Conservation (phyloP, 257 asterid species). For the Fraxinus americana region DNA sequence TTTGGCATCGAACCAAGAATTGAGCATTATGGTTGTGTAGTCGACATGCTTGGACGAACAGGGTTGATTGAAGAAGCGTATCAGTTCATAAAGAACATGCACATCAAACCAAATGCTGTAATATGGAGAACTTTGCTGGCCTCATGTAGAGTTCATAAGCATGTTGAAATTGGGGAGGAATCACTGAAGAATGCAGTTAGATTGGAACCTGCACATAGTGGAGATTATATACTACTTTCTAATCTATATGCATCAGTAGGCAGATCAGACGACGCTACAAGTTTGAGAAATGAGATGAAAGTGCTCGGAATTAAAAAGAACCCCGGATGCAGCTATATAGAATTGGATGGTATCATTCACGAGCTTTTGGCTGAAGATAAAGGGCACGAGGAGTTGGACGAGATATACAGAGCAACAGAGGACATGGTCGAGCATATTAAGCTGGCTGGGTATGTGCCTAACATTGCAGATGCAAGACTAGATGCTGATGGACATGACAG, state of each 20-base stretch:
- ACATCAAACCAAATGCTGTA: conserved; percentile 44
- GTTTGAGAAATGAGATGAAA: conserved; percentile 45
- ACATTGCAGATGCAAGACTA: conserved; percentile 36
- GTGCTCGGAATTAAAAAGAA: conserved; percentile 38
- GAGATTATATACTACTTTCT: conserved; percentile 49
- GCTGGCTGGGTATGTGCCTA: conserved; percentile 50
- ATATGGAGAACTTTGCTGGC: conserved; percentile 56
- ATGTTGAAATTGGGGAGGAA: conserved; percentile 51
- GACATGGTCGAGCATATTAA: conserved; percentile 36
- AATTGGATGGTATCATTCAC: conserved; percentile 40
- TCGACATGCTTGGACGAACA: conserved; percentile 50
- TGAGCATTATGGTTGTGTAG: conserved; percentile 56
- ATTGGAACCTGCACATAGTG: conserved; percentile 43
- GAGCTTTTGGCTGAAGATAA: conserved; percentile 56
- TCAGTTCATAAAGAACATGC: conserved; percentile 45
- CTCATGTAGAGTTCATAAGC: conserved; percentile 44
- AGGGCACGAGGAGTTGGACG: conserved; percentile 27
- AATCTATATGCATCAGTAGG: conserved; percentile 44
- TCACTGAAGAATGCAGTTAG: conserved; percentile 38
- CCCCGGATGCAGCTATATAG: conserved; percentile 52
- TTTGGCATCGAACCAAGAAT: conserved; percentile 45
- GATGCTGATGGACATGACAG: conserved; percentile 47
- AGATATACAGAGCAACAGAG: conserved; percentile 34
- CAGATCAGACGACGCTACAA: conserved; percentile 38
- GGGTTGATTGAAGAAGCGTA: conserved; percentile 46